Evolutionary conservation across 176 grass and related monocot genomes (phyloP).

Genomic region (Musa acuminata): DNA sequence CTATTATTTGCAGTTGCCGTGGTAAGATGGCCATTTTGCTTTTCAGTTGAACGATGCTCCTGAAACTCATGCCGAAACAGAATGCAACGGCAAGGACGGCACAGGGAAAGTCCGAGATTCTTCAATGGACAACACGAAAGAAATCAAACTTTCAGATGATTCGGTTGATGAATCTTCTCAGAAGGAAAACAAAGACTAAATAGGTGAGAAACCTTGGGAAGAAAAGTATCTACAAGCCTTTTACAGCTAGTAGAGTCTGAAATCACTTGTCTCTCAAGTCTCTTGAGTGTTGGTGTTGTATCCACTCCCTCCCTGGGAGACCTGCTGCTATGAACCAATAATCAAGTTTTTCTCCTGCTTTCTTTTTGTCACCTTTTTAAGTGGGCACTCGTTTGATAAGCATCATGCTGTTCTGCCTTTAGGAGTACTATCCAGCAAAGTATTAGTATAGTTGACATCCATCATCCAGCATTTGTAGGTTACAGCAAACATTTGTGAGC

Average conservation of each 20-base stretch:
- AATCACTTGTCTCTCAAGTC: background rate
- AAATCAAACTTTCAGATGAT: background rate
- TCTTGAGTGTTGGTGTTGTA: background rate
- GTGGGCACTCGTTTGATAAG: background rate
- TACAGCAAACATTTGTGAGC: background rate
- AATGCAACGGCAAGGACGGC: background rate
- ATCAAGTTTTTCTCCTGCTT: background rate
- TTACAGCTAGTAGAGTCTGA: background rate
- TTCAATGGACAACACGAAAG: background rate
- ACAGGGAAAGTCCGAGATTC: background rate
- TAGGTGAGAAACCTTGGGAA: background rate
- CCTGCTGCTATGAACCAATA: background rate
- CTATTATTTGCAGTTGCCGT: background rate
- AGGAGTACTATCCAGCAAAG: background rate
- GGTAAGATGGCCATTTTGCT: background rate
- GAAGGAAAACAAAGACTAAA: background rate
- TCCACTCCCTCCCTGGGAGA: background rate
- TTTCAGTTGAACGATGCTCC: conserved; percentile 7
- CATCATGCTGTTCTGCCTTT: background rate
- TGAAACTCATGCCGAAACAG: background rate
- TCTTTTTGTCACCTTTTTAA: too few species aligned
- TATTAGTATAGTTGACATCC: too few species aligned
- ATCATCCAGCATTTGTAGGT: background rate
- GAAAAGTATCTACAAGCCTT: background rate
- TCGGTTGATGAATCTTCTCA: background rate